Percentiles rank a stretch among this genome's conserved stretches.
Conservation (phyloP, 129 eudicot species). For the Ambrosia artemisiifolia region DNA sequence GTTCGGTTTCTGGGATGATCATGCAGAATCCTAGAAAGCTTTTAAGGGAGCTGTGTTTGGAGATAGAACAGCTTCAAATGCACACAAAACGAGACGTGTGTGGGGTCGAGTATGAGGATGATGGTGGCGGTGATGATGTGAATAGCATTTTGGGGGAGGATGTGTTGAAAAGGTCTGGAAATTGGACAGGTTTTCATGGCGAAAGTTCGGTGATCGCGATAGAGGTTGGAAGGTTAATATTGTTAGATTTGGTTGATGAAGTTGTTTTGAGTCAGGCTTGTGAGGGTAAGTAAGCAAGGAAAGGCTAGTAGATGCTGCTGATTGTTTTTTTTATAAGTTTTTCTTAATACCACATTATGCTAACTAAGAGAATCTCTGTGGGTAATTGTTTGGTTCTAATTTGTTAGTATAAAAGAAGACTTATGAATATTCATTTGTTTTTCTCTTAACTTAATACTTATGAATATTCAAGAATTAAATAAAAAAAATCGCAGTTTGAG, state of each 20-base stretch:
- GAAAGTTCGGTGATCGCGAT: constrained; percentile 50
- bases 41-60: constrained; percentile 71
- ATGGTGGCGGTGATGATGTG: constrained; percentile 25
- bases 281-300: not conserved
- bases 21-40: constrained; percentile 57
- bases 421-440: not conserved
- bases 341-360: not conserved
- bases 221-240: constrained; percentile 71
- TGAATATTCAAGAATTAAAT: no score
- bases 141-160: constrained; percentile 57
- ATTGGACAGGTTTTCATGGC: constrained; percentile 46
- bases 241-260: constrained; percentile 69
- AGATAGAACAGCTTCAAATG: constrained; percentile 49
- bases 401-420: not conserved
- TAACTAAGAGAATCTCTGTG: no score
- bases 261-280: constrained; percentile 36
- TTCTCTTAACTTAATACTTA: not conserved
- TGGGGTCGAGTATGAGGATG: constrained; percentile 1
- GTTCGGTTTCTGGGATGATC: constrained; percentile 26
- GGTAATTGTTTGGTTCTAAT: not conserved
- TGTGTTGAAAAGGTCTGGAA: constrained; percentile 46
- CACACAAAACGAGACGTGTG: constrained; percentile 18
- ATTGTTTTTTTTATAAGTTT: not conserved
- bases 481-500: no score
- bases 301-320: not conserved